Evolutionary conservation across 2,329 filamentous ascomycete genomes (phyloP), one percentile per base, ranked within the genome.

Genomic region (Fusarium sp.): DNA sequence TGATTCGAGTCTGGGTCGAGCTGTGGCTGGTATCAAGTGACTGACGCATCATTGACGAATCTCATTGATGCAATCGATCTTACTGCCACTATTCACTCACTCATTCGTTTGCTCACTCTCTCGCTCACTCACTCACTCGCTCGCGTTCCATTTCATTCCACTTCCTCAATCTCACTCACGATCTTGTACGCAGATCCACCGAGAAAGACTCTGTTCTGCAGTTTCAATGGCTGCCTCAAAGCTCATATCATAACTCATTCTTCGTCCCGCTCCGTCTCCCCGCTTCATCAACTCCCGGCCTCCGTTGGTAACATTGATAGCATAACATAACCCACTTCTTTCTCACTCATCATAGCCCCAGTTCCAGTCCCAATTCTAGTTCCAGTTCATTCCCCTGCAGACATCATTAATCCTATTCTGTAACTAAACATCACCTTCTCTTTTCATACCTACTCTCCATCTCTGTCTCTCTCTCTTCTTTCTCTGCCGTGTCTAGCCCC

Each of bases 41-140:
- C 74, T 77, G 75, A 77, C 72, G 74, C 70, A 65, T 67, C 61
- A 56, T 76, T 71, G 75, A 75, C 70, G 62, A 66, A 63, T 47
- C 50, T 60, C 50, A 39, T 71, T 60, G 53, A 66, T 64, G 60
- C 68, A 71, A 68, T 73, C 62, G 39, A 41, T 53, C 38, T 30
- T 24, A 36, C 42, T 59, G 42, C 42, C 31, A 26, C 56, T 45
- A 41, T 54, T 31, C 57, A 55, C 12, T 60, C 54, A 50, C 48
- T 50, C 28, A 44, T 33, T 31, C 38, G 12, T 14, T 38, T 38
- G 28, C 26, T 55, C 18, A 15, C 24, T 38, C 35, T 20, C 33
- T 54, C 64, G 24, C 26, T 48, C 30, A 33, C 30, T 59, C 31
- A 54, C n/a, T 57, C 24, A 20, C 33, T n/a, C n/a, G n/a, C n/a